These are phyloP conservation scores for Blastobotrys chiropterorum DNA, from an alignment of 805 yeast species.

Conservation along the genomic window DNA sequence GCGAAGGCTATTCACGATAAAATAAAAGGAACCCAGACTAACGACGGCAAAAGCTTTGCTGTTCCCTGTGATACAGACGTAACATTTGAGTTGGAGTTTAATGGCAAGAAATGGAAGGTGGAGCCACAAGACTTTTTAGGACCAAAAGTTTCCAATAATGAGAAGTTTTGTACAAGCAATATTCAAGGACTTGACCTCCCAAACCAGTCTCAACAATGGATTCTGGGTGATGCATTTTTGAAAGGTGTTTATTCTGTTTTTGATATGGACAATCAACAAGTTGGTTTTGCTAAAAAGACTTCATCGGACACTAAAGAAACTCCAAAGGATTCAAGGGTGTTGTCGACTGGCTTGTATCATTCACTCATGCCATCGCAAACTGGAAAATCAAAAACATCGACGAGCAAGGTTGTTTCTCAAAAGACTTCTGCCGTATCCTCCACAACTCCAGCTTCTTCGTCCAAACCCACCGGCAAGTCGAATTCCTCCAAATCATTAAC, in stretches of 20 bases:
- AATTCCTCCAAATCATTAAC: too few relatives aligned
- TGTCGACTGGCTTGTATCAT: neutral
- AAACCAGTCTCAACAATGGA: constrained; percentile 42
- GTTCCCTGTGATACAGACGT: constrained; percentile 48
- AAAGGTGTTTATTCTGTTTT: constrained; percentile 51
- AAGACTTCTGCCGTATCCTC: neutral
- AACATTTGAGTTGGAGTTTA: constrained; percentile 38
- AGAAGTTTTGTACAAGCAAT: constrained; percentile 58
- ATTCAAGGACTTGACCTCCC: constrained; percentile 49
- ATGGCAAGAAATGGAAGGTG: constrained; percentile 41
- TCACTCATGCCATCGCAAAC: neutral
- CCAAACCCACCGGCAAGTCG: neutral
- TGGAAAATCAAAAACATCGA: neutral
- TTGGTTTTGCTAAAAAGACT: constrained; percentile 50
- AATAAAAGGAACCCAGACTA: constrained; percentile 45
- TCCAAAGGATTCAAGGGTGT: constrained; percentile 13
- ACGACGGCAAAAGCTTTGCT: constrained; percentile 53
- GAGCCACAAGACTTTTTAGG: constrained; percentile 45
- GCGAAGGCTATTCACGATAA: constrained; percentile 49
- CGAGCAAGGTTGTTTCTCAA: too few relatives aligned
- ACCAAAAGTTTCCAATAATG: constrained; percentile 34
- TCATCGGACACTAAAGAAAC: constrained; percentile 15
- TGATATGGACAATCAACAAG: constrained; percentile 42
- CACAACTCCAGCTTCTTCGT: neutral
- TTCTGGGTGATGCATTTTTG: constrained; percentile 58